Conservation (phyloP, 2,329 filamentous ascomycete species). For the Juglanconis juglandina region DNA sequence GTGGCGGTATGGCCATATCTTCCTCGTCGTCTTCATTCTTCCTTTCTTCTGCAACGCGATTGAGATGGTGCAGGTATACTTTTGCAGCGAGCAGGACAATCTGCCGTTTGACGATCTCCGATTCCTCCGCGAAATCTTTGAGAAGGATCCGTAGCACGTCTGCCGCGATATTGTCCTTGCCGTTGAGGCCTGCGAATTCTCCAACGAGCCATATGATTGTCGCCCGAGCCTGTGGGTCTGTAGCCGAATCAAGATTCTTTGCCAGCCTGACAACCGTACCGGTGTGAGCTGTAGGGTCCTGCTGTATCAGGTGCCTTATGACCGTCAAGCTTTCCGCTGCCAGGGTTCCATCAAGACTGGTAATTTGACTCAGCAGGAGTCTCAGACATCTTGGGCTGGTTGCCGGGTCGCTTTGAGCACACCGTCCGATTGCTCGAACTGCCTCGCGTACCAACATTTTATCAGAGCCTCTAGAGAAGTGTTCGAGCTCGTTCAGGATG, state of each 20-base stretch:
- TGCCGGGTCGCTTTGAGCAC: conserved; percentile 71
- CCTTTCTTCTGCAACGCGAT: conserved; percentile 37
- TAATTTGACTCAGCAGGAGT: conserved; percentile 81
- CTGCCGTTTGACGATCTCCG: conserved; percentile 82
- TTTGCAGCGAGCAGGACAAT: conserved; percentile 93
- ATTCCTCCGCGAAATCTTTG: conserved; percentile 79
- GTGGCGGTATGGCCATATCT: conserved; percentile 27
- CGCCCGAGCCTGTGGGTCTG: conserved; percentile 81
- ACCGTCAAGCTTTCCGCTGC: conserved; percentile 93
- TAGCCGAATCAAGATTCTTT: conserved; percentile 84
- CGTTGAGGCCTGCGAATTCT: conserved; percentile 78
- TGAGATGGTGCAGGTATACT: conserved; percentile 87
- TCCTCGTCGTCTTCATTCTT: conserved; percentile 43
- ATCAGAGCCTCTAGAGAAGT: conserved; percentile 76
- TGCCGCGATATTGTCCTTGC: conserved; percentile 84
- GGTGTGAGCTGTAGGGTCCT: conserved; percentile 74
- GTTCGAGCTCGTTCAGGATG: conserved; percentile 87
- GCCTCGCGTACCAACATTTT: conserved; percentile 80
- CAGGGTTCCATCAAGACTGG: conserved; percentile 79
- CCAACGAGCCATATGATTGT: conserved; percentile 98
- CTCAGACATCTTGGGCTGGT: conserved; percentile 77
- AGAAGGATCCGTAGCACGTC: conserved; percentile 87
- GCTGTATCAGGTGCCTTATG: conserved; percentile 91
- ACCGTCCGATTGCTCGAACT: conserved; percentile 88
- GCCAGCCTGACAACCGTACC: conserved; percentile 86